Evolutionary conservation across 129 eudicot genomes (phyloP).

Genomic region (Oenanthe sinensis): DNA sequence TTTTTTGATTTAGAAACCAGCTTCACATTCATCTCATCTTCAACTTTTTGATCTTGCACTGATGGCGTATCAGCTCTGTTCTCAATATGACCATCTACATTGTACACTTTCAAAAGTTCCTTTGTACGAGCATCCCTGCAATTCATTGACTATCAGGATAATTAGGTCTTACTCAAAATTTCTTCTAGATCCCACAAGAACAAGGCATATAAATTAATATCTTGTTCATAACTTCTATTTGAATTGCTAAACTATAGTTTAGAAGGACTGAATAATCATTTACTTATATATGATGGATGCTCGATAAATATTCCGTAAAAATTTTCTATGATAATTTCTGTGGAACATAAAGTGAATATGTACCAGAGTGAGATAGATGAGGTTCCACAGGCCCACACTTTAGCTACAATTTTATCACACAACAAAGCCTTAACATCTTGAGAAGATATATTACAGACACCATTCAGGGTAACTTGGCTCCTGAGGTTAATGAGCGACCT

Average conservation of each 20-base stretch:
- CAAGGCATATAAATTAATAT: background rate
- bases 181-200: background rate
- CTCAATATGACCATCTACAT: conserved; percentile 81
- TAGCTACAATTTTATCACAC: conserved; percentile 56
- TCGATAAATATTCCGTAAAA: background rate
- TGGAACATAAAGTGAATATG: conserved; percentile 11
- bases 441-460: conserved; percentile 65
- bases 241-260: background rate
- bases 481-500: conserved; percentile 57
- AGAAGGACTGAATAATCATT: background rate
- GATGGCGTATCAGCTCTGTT: conserved; percentile 59
- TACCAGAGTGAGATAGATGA: conserved; percentile 84
- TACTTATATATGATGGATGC: background rate
- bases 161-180: conserved; percentile 3
- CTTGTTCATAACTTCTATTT: background rate
- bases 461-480: conserved; percentile 55
- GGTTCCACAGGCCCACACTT: conserved; percentile 80
- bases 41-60: conserved; percentile 58
- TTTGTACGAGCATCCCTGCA: conserved; percentile 97
- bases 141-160: conserved; percentile 23
- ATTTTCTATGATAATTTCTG: background rate
- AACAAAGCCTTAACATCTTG: conserved; percentile 75
- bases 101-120: conserved; percentile 83
- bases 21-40: conserved; percentile 77
- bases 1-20: conserved; percentile 57